A percentile compares a stretch with the other conserved stretches of the same genome.
Conservation (phyloP, 1,139 yeast species). For the Meyerozyma athensensis region DNA sequence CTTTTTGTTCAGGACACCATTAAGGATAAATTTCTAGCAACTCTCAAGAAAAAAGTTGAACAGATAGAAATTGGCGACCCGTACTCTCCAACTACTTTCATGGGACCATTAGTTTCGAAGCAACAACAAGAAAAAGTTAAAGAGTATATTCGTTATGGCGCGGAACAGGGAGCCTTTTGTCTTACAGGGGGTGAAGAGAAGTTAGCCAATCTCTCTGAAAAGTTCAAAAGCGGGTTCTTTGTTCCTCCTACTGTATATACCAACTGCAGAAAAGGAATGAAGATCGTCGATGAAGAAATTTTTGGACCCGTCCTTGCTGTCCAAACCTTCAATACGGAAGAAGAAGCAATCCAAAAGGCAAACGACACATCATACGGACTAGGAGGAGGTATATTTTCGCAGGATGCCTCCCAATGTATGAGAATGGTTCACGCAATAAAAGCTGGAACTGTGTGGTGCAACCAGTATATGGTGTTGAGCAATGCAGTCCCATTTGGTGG, state of each 20-base stretch:
- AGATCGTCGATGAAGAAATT: slow-evolving; percentile 39
- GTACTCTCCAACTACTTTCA: slow-evolving; percentile 63
- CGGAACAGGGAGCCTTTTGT: slow-evolving; percentile 68
- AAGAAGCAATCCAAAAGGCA: slow-evolving; percentile 34
- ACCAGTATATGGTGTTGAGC: slow-evolving; percentile 25
- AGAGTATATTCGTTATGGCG: slow-evolving; percentile 67
- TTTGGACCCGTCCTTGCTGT: slow-evolving; percentile 47
- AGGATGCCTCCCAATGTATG: slow-evolving; percentile 9
- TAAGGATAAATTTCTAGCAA: slow-evolving; percentile 61
- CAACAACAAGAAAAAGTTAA: slow-evolving; percentile 72
- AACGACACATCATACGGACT: slow-evolving; percentile 46
- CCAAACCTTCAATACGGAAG: slow-evolving; percentile 34
- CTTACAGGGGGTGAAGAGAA: slow-evolving; percentile 73
- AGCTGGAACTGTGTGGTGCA: slow-evolving; percentile 26
- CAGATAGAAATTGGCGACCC: slow-evolving; percentile 60
- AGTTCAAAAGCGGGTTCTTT: slow-evolving; percentile 52
- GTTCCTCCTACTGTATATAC: slow-evolving; percentile 76
- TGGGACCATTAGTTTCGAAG: slow-evolving; percentile 83
- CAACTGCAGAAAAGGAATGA: slow-evolving; percentile 56
- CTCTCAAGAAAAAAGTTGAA: slow-evolving; percentile 39
- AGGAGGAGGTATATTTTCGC: slow-evolving; percentile 83
- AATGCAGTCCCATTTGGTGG: slow-evolving; percentile 28
- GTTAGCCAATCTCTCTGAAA: slow-evolving; percentile 8
- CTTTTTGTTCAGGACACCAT: slow-evolving; percentile 70
- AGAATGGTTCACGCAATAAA: slow-evolving; percentile 42